These are phyloP conservation scores for Aspergillus hiratsukae DNA, from an alignment of 2,329 filamentous ascomycete genomes.

Conservation along the genomic window DNA sequence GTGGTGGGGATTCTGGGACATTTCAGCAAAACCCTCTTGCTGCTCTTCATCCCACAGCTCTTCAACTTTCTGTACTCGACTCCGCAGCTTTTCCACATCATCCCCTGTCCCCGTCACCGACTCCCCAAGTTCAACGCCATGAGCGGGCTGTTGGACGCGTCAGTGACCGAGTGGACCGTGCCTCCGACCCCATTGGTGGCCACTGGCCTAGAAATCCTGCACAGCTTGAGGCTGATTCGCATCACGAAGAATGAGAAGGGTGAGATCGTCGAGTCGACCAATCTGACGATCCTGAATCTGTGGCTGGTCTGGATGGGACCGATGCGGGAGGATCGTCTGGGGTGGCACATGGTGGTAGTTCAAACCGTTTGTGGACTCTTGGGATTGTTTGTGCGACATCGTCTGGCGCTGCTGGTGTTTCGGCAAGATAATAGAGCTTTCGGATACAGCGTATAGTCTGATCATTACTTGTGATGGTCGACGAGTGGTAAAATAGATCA, in stretches of 20 bases:
- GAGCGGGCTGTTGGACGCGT: conserved; percentile 81
- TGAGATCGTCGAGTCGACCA: conserved; percentile 72
- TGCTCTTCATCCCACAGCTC: conserved; percentile 87
- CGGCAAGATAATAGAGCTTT: conserved; percentile 69
- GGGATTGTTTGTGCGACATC: conserved; percentile 80
- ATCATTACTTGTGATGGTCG: not conserved
- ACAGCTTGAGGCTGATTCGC: conserved; percentile 62
- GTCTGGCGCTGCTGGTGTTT: conserved; percentile 82
- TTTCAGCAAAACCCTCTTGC: conserved; percentile 92
- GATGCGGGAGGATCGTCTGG: conserved; percentile 78
- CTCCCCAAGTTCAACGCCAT: conserved; percentile 82
- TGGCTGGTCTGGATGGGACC: conserved; percentile 96
- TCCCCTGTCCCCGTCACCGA: conserved; percentile 90
- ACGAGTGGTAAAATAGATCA: not conserved
- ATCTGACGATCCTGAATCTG: conserved; percentile 89
- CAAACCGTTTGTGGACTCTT: conserved; percentile 73
- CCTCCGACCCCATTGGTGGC: conserved; percentile 65
- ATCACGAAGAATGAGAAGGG: conserved; percentile 65
- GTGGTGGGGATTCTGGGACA: conserved; percentile 95
- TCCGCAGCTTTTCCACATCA: conserved; percentile 82
- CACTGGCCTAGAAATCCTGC: conserved; percentile 62
- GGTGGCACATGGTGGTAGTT: conserved; percentile 72
- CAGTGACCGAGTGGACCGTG: conserved; percentile 69
- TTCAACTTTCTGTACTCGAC: conserved; percentile 95
- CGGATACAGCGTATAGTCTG: conserved; percentile 9